These are phyloP conservation scores for Penicillium capsulatum DNA, from an alignment of 2,329 filamentous ascomycete species.

Conservation along the genomic window DNA sequence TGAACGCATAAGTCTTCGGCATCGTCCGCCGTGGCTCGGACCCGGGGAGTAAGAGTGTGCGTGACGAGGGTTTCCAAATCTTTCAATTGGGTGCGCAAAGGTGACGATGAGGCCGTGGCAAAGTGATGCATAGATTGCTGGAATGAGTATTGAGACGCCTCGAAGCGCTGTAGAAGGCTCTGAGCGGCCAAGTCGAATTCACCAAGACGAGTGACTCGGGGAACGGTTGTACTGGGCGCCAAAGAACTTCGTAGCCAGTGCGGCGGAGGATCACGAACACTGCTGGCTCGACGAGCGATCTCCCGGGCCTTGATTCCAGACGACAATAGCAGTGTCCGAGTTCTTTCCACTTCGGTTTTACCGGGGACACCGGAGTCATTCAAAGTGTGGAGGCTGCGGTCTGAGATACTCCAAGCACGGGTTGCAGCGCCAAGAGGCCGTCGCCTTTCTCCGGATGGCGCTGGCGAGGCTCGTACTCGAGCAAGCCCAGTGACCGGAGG, in stretches of 20 bases:
- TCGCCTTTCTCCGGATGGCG: constrained; percentile 25
- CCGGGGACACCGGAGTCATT: constrained; percentile 45
- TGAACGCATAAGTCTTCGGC: constrained; percentile 75
- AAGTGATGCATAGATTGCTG: constrained; percentile 45
- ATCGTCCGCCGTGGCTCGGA: constrained; percentile 67
- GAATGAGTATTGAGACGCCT: constrained; percentile 44
- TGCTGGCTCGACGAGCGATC: constrained; percentile 63
- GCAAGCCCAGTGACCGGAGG: constrained; percentile 48
- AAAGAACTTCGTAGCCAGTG: constrained; percentile 33
- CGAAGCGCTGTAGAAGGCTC: constrained; percentile 48
- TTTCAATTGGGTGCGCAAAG: constrained; percentile 44
- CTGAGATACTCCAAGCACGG: constrained; percentile 58
- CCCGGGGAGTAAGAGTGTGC: constrained; percentile 52
- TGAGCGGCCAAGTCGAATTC: constrained; percentile 53
- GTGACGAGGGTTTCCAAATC: constrained; percentile 46
- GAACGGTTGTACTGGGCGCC: constrained; percentile 31
- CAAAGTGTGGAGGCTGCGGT: constrained; percentile 41
- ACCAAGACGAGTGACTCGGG: constrained; percentile 45
- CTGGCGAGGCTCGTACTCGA: constrained; percentile 34
- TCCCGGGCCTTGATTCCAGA: constrained; percentile 88
- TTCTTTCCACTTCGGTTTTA: constrained; percentile 73
- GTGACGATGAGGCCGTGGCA: constrained; percentile 43
- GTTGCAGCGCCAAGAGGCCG: constrained; percentile 40
- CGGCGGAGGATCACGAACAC: constrained; percentile 36
- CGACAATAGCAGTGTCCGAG: constrained; percentile 70